phyloP scores from a whole-genome alignment of 1,284 basidiomycete species.

The Ustilago shanxiensis region DNA sequence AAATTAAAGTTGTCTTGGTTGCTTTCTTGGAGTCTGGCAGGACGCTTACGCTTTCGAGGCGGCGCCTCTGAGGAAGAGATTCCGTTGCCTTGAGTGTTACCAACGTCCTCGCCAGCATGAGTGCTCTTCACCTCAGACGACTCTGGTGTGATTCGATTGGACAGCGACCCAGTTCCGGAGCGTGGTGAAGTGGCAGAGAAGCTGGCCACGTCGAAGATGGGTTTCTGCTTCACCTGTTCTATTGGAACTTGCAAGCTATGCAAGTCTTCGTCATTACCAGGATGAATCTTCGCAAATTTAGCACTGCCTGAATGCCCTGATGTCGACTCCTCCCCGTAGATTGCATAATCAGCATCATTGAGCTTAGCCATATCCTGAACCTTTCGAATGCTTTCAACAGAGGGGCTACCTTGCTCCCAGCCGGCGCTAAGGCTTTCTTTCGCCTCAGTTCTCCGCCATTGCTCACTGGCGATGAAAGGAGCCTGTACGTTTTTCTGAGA shows the following conservation, averaged over 20 bases:
- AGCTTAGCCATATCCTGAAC: constrained; percentile 11
- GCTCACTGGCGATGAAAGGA: not conserved
- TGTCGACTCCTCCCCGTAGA: not conserved
- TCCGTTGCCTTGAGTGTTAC: not conserved
- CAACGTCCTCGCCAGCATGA: not conserved
- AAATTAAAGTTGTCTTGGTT: constrained; percentile 12
- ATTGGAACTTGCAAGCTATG: not conserved
- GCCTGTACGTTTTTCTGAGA: not conserved
- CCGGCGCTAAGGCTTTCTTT: not conserved
- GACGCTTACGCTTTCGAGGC: constrained; percentile 18
- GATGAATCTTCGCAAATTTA: not conserved
- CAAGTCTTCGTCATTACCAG: not conserved
- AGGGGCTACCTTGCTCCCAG: constrained; percentile 10
- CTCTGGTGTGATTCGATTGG: not conserved
- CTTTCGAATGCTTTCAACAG: constrained; percentile 1
- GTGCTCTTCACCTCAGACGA: not conserved
- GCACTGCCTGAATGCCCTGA: not conserved
- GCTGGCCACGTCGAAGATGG: not conserved
- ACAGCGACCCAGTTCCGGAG: not conserved
- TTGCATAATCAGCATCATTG: constrained; percentile 7
- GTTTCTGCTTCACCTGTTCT: not conserved
- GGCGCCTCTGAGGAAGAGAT: not conserved
- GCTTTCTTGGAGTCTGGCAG: not conserved
- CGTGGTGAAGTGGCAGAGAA: not conserved
- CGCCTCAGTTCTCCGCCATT: not conserved